Conservation (phyloP, 371 early-diverging fungal species). For the Mortierella sp. region DNA sequence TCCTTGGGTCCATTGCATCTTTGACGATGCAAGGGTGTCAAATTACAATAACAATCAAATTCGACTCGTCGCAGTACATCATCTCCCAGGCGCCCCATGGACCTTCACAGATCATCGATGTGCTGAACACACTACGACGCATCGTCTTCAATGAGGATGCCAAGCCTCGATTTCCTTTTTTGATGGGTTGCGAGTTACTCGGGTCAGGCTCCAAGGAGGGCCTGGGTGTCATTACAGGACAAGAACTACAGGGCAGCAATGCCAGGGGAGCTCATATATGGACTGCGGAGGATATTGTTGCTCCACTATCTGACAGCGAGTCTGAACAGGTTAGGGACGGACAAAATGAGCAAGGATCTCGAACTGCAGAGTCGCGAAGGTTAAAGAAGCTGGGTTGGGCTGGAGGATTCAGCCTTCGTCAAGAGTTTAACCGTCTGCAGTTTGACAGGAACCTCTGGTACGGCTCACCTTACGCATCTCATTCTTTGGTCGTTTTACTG, state of each 20-base stretch:
- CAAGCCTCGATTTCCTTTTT: slow-evolving; percentile 21
- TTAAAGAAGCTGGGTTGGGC: slow-evolving; percentile 30
- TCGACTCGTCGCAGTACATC: slow-evolving; percentile 36
- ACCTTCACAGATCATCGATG: slow-evolving; percentile 23
- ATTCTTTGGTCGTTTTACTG: background rate
- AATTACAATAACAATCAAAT: slow-evolving; percentile 29
- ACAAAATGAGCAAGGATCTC: background rate
- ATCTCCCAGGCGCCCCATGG: slow-evolving; percentile 26
- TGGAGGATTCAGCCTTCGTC: slow-evolving; percentile 30
- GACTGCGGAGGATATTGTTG: slow-evolving; percentile 50
- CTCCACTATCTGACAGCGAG: background rate
- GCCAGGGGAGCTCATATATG: slow-evolving; percentile 7
- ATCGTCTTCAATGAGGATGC: slow-evolving; percentile 20
- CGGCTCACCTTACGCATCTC: background rate
- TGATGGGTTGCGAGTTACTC: slow-evolving; percentile 25
- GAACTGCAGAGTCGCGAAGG: background rate
- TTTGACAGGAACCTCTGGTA: slow-evolving; percentile 36
- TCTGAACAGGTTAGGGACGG: background rate
- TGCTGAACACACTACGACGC: slow-evolving; percentile 20
- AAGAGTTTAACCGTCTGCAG: slow-evolving; percentile 33
- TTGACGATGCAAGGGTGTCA: slow-evolving; percentile 26
- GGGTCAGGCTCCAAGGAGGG: background rate
- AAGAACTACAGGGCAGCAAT: background rate
- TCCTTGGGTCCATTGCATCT: slow-evolving; percentile 26
- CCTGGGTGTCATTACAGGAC: background rate